Conservation (phyloP, 2,329 filamentous ascomycete species). For the Drechslerella coelobrocha region DNA sequence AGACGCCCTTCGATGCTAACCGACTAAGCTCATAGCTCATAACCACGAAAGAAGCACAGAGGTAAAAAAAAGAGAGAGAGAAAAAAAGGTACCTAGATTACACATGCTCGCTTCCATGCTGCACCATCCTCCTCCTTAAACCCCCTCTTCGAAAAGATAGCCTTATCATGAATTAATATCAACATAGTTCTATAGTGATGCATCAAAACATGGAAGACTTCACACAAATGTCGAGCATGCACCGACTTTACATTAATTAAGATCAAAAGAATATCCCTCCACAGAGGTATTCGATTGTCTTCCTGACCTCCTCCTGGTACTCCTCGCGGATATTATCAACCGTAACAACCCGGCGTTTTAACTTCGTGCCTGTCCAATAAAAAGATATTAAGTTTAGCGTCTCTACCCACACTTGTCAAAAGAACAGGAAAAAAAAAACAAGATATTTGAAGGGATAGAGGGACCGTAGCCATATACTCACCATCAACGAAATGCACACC, state of each 20-base stretch:
- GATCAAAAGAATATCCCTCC: slow-evolving; percentile 65
- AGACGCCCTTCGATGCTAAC: slow-evolving; percentile 46
- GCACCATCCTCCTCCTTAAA: too few species aligned
- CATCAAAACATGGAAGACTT: too few species aligned
- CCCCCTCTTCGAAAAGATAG: too few species aligned
- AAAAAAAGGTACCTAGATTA: too few species aligned
- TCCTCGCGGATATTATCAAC: slow-evolving; percentile 84
- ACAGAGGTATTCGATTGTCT: slow-evolving; percentile 65
- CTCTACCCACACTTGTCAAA: too few species aligned
- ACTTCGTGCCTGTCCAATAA: slow-evolving; percentile 54
- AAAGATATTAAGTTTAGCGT: slow-evolving; percentile 53
- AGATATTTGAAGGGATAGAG: slow-evolving; percentile 49
- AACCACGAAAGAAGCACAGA: slow-evolving; percentile 4
- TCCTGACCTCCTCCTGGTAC: slow-evolving; percentile 88
- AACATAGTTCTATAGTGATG: neutral
- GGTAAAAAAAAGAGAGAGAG: neutral
- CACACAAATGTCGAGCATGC: too few species aligned
- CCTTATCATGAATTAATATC: neutral
- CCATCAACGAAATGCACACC: slow-evolving; percentile 51
- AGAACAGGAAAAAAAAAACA: neutral
- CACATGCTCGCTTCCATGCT: too few species aligned
- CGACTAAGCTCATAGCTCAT: neutral
- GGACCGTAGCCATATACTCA: slow-evolving; percentile 21
- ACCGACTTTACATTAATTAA: too few species aligned
- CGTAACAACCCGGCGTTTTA: slow-evolving; percentile 79